These are phyloP conservation scores for Basipetospora chlamydospora DNA, from an alignment of 2,329 filamentous ascomycete genomes.

Conservation along the genomic window DNA sequence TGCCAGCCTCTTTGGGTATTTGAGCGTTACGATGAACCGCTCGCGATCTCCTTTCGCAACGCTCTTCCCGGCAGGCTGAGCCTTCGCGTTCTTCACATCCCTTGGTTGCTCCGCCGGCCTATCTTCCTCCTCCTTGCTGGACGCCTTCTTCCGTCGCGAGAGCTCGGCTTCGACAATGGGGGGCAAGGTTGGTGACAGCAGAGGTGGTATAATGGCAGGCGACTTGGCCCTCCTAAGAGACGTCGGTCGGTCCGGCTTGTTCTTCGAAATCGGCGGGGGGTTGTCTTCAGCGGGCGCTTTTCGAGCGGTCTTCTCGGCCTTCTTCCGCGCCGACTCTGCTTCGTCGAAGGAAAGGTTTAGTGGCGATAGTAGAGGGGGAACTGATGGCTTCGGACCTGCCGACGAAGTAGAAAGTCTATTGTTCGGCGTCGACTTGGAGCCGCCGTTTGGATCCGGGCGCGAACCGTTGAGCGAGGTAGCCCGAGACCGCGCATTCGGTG, in stretches of 20 bases:
- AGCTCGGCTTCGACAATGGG: constrained; percentile 34
- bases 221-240: constrained; percentile 23
- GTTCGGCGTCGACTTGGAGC: constrained; percentile 21
- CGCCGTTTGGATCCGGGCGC: constrained; percentile 14
- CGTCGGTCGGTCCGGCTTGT: constrained; percentile 14
- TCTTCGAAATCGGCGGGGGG: constrained; percentile 14
- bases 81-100: constrained; percentile 2
- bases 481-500: constrained; percentile 23
- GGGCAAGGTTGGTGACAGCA: constrained; percentile 43
- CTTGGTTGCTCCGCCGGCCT: constrained; percentile 12
- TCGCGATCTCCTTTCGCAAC: constrained; percentile 5
- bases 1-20: constrained; percentile 31
- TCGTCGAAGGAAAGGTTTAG: constrained; percentile 30
- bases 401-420: constrained; percentile 17
- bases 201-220: constrained; percentile 26
- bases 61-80: neutral
- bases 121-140: neutral
- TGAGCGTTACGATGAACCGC: constrained; percentile 28
- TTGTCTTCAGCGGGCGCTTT: constrained; percentile 11
- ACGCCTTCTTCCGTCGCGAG: constrained; percentile 16
- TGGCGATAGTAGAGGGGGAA: constrained; percentile 40
- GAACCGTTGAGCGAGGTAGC: constrained; percentile 28
- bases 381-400: constrained; percentile 20
- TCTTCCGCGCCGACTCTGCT: constrained; percentile 11
- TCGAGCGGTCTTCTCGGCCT: constrained; percentile 12